Evolutionary conservation across 2,329 filamentous ascomycete species (phyloP).

Genomic region (Claviceps purpurea): DNA sequence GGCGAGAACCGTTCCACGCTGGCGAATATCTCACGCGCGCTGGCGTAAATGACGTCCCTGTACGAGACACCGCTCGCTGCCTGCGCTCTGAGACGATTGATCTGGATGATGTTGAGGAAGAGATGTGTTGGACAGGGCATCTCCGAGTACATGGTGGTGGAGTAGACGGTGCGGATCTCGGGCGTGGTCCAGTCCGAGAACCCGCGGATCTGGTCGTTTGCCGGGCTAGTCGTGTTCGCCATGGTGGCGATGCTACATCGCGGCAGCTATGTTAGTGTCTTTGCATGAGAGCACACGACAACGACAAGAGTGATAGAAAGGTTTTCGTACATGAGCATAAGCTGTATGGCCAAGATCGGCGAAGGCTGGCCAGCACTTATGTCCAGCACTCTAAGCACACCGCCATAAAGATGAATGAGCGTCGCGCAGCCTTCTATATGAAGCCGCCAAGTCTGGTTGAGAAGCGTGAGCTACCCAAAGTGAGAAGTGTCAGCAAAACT

Average conservation of each 20-base stretch:
- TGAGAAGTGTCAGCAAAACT: not conserved
- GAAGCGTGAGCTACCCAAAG: not conserved
- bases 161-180: conserved; percentile 1
- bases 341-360: conserved; percentile 4
- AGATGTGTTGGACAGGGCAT: conserved; percentile 4
- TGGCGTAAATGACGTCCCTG: not conserved
- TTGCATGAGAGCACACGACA: too few species aligned
- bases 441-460: conserved; percentile 2
- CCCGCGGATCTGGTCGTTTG: conserved; percentile 1
- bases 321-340: conserved; percentile 2
- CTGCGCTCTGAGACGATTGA: conserved; percentile 1
- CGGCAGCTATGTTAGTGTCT: not conserved
- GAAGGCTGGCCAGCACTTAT: conserved; percentile 2
- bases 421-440: conserved; percentile 4
- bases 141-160: conserved; percentile 2
- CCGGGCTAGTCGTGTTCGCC: conserved; percentile 4
- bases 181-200: conserved; percentile 1
- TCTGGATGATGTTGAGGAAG: conserved; percentile 3
- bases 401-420: conserved; percentile 2
- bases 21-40: not conserved
- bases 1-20: not conserved
- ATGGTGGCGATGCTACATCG: conserved; percentile 2
- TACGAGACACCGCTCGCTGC: not conserved
- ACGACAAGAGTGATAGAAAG: too few species aligned
- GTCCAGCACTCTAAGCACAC: conserved; percentile 1